Conservation (phyloP, 2,329 filamentous ascomycete species). For the Fusarium annulatum region DNA sequence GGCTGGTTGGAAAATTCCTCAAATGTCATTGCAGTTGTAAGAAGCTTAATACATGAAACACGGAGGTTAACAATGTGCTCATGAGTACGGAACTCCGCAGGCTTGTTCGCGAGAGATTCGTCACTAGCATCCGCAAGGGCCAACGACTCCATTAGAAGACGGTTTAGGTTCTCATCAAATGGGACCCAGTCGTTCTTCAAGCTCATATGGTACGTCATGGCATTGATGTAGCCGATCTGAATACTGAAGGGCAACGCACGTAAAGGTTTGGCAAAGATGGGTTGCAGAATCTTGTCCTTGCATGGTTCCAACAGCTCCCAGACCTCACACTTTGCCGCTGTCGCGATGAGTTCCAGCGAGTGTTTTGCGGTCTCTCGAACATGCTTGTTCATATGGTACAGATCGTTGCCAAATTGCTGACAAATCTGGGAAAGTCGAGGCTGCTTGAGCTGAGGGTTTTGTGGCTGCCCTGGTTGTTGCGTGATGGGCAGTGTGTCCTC, state of each 20-base stretch:
- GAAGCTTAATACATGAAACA: conserved; percentile 90
- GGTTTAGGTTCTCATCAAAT: conserved; percentile 91
- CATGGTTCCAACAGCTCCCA: conserved; percentile 91
- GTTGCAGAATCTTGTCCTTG: conserved; percentile 87
- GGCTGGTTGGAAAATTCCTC: conserved; percentile 85
- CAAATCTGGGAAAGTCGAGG: conserved; percentile 81
- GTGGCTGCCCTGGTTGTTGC: conserved; percentile 55
- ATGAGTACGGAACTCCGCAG: conserved; percentile 92
- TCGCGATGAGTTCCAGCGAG: conserved; percentile 83
- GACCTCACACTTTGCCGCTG: conserved; percentile 80
- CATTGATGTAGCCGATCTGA: conserved; percentile 98
- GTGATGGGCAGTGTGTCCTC: conserved; percentile 67
- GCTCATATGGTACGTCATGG: conserved; percentile 93
- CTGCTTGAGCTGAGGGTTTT: conserved; percentile 56
- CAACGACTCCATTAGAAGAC: conserved; percentile 91
- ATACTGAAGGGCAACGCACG: conserved; percentile 92
- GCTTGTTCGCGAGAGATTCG: conserved; percentile 91
- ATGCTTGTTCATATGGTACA: conserved; percentile 95
- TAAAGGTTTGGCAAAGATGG: conserved; percentile 95
- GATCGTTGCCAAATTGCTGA: conserved; percentile 84
- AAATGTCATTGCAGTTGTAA: conserved; percentile 93
- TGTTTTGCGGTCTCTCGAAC: conserved; percentile 88
- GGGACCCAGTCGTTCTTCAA: conserved; percentile 89
- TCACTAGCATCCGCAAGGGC: conserved; percentile 95
- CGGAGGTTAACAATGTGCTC: conserved; percentile 92